These are phyloP conservation scores for Acacia crassicarpa DNA, from an alignment of 306 rosid genomes.

Conservation along the genomic window DNA sequence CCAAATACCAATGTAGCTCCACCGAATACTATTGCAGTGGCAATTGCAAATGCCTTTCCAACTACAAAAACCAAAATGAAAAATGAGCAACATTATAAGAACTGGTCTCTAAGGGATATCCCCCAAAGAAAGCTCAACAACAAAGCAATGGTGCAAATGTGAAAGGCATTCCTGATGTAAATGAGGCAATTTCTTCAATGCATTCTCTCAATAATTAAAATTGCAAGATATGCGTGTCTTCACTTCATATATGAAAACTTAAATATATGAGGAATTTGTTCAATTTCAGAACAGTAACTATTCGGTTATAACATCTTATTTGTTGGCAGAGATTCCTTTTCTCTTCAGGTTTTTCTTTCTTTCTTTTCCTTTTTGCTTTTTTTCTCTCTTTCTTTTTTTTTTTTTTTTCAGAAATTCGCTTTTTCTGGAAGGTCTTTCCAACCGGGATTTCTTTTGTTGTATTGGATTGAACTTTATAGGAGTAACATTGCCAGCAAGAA, in stretches of 20 bases:
- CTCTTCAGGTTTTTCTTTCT: not conserved
- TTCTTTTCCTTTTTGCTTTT: not conserved
- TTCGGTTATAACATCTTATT: not conserved
- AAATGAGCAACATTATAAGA: no score
- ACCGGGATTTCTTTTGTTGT: not conserved
- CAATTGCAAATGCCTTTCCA: slow-evolving; percentile 77
- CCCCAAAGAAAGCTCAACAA: no score
- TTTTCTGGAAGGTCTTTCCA: not conserved
- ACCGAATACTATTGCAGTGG: slow-evolving; percentile 79
- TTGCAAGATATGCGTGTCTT: not conserved
- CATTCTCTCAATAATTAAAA: not conserved
- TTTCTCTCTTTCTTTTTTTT: no score
- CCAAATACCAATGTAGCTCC: slow-evolving; percentile 70
- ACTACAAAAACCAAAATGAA: no score
- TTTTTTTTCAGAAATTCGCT: not conserved
- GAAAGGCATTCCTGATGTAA: slow-evolving; percentile 5
- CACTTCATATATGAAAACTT: not conserved
- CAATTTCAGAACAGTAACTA: not conserved
- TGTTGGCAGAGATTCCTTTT: not conserved
- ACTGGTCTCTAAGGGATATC: no score
- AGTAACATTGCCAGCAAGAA: not conserved
- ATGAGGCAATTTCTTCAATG: not conserved
- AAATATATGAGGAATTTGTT: not conserved
- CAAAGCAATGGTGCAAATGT: no score
- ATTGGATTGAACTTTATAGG: not conserved